These are phyloP conservation scores for Triangularia setosa DNA, from an alignment of 2,329 filamentous ascomycete species.

Conservation along the genomic window DNA sequence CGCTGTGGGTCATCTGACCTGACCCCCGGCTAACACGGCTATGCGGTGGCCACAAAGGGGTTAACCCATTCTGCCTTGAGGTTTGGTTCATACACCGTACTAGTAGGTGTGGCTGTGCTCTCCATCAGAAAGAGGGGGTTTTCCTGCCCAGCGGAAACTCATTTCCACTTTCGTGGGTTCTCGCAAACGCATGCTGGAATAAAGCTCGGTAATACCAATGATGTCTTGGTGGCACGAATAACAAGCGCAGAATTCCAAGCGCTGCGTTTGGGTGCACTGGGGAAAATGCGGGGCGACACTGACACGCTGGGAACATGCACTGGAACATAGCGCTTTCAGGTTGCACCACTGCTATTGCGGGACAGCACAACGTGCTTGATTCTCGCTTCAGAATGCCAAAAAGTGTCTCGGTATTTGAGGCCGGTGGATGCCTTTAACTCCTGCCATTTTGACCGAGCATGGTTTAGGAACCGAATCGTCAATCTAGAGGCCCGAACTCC, in stretches of 20 bases:
- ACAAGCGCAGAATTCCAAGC: not conserved
- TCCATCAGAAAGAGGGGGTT: not conserved
- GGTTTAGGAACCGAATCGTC: not conserved
- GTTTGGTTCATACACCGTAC: not conserved
- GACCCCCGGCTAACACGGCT: conserved; percentile 1
- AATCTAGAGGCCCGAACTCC: not conserved
- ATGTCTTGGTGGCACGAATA: not conserved
- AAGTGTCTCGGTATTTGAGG: not conserved
- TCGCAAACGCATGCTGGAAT: not conserved
- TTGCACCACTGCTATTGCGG: not conserved
- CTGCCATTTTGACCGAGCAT: not conserved
- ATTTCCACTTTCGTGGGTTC: too few relatives aligned
- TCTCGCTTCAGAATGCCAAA: not conserved
- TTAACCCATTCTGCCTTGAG: conserved; percentile 3
- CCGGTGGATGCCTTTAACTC: not conserved
- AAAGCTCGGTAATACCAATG: not conserved
- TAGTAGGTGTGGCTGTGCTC: not conserved
- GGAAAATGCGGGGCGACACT: not conserved
- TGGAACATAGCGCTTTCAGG: not conserved
- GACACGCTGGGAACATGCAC: not conserved
- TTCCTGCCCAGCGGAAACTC: too few relatives aligned
- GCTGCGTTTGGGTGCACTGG: not conserved
- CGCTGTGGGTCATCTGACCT: conserved; percentile 5
- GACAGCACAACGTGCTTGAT: not conserved
- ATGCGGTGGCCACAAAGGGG: not conserved